These are phyloP conservation scores for Exophiala dermatitidis DNA, from an alignment of 2,329 filamentous ascomycete species.

Conservation along the genomic window DNA sequence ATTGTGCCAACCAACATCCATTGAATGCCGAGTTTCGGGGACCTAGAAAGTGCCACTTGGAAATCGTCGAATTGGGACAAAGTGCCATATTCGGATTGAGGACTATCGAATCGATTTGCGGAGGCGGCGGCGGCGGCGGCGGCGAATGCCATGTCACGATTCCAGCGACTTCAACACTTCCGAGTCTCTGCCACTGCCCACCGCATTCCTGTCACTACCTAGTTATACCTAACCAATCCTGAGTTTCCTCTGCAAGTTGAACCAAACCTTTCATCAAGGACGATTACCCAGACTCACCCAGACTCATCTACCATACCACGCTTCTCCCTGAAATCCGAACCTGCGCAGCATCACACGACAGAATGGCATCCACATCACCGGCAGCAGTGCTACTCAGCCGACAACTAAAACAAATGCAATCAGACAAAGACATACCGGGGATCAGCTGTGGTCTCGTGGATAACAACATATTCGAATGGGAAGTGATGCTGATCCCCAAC, in stretches of 20 bases:
- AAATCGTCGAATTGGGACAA: background rate
- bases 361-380: constrained; percentile 43
- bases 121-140: too few relatives aligned
- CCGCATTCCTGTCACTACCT: background rate
- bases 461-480: constrained; percentile 92
- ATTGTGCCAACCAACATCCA: too few relatives aligned
- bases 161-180: background rate
- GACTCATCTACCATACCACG: too few relatives aligned
- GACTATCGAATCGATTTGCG: too few relatives aligned
- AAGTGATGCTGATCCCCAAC: constrained; percentile 97
- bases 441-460: constrained; percentile 86
- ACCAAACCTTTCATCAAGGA: background rate
- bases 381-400: constrained; percentile 68
- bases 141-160: too few relatives aligned
- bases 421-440: constrained; percentile 80
- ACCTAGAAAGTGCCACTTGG: background rate
- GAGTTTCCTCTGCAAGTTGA: background rate
- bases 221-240: background rate
- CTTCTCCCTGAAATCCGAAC: background rate
- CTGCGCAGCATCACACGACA: background rate
- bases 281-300: too few relatives aligned
- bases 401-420: constrained; percentile 92
- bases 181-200: background rate
- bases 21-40: too few relatives aligned
- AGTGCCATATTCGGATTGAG: background rate